These are phyloP conservation scores for Nicotiana attenuata DNA, from an alignment of 257 asterid genomes.

Conservation along the genomic window DNA sequence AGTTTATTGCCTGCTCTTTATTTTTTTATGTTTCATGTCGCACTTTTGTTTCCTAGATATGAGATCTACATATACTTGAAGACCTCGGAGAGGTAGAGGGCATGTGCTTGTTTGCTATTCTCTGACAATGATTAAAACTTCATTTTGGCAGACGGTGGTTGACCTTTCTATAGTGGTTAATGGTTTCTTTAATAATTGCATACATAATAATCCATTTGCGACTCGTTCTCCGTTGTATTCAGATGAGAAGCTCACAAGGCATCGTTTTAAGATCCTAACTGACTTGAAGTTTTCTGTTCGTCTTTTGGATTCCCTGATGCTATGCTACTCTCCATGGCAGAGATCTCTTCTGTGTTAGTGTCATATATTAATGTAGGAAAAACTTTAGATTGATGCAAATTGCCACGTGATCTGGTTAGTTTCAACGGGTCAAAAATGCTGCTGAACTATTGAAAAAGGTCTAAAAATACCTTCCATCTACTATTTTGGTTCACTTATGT, in stretches of 20 bases:
- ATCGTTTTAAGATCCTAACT: neutral
- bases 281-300: neutral
- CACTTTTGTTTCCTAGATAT: neutral
- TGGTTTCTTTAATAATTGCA: neutral
- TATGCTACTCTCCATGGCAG: too few species aligned
- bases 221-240: neutral
- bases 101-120: neutral
- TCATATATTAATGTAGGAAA: too few species aligned
- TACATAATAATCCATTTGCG: neutral
- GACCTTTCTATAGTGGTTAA: neutral
- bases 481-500: too few species aligned
- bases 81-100: neutral
- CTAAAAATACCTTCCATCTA: too few species aligned
- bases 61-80: neutral
- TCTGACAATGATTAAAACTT: neutral
- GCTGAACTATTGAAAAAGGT: too few species aligned
- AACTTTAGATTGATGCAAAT: neutral
- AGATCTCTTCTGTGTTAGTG: neutral
- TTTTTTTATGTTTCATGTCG: neutral
- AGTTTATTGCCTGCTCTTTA: neutral
- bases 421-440: too few species aligned
- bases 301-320: too few species aligned
- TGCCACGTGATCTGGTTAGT: neutral
- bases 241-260: neutral
- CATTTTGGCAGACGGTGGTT: neutral